Conservation (phyloP, 2,329 filamentous ascomycete genomes). For the Whalleya microplaca region DNA sequence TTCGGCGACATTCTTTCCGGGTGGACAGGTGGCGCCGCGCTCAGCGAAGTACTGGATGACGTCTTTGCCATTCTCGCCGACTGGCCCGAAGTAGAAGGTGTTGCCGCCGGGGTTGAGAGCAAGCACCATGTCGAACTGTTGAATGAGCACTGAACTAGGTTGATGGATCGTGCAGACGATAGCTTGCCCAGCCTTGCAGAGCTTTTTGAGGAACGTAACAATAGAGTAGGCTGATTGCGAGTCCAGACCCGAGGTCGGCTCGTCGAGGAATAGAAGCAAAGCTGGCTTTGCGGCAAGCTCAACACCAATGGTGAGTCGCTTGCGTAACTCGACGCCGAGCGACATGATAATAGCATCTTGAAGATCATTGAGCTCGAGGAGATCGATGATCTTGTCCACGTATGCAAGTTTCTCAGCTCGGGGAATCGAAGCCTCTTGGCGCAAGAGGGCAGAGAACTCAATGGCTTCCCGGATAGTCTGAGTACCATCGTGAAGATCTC, state of each 20-base stretch:
- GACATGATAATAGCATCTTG: slow-evolving; percentile 69
- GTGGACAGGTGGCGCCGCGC: slow-evolving; percentile 68
- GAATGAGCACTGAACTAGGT: slow-evolving; percentile 68
- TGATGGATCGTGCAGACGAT: slow-evolving; percentile 78
- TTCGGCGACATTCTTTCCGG: slow-evolving; percentile 53
- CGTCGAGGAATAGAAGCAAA: slow-evolving; percentile 71
- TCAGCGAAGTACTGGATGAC: slow-evolving; percentile 71
- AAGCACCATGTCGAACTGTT: slow-evolving; percentile 75
- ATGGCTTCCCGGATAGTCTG: slow-evolving; percentile 87
- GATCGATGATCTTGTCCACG: slow-evolving; percentile 89
- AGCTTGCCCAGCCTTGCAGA: slow-evolving; percentile 67
- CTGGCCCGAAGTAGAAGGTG: slow-evolving; percentile 74
- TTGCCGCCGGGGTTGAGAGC: slow-evolving; percentile 70
- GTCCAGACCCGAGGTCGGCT: slow-evolving; percentile 73
- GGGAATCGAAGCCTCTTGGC: slow-evolving; percentile 76
- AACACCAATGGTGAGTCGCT: slow-evolving; percentile 74
- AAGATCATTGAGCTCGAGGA: slow-evolving; percentile 73
- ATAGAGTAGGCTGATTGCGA: slow-evolving; percentile 71
- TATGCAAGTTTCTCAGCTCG: slow-evolving; percentile 81
- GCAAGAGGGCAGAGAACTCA: slow-evolving; percentile 77
- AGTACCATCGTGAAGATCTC: slow-evolving; percentile 71
- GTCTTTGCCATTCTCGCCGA: slow-evolving; percentile 67
- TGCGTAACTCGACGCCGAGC: slow-evolving; percentile 71
- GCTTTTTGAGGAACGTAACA: slow-evolving; percentile 69
- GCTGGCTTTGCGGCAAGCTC: slow-evolving; percentile 72